Conservation (phyloP, 2,329 filamentous ascomycete species). For the Diplodia seriata region DNA sequence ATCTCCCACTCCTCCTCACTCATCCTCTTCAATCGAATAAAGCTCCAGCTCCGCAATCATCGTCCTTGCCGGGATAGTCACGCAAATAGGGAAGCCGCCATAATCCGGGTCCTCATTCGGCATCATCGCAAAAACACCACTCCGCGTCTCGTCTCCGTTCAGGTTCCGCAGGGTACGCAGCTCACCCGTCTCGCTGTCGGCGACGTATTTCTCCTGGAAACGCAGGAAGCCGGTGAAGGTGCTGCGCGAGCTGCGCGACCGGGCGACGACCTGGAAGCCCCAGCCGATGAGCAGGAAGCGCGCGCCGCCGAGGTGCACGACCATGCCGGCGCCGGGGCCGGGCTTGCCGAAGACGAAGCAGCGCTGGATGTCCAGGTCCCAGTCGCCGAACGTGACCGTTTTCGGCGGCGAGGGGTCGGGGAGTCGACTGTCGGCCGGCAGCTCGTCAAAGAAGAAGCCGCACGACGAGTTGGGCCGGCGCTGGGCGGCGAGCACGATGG, state of each 20-base stretch:
- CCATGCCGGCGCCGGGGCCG: slow-evolving; percentile 52
- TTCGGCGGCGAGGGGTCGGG: slow-evolving; percentile 42
- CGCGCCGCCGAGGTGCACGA: slow-evolving; percentile 50
- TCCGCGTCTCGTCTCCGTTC: slow-evolving; percentile 50
- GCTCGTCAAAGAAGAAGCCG: slow-evolving; percentile 55
- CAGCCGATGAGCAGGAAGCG: slow-evolving; percentile 56
- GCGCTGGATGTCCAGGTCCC: slow-evolving; percentile 50
- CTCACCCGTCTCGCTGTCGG: slow-evolving; percentile 46
- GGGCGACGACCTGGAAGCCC: slow-evolving; percentile 51
- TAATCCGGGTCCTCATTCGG: slow-evolving; percentile 64
- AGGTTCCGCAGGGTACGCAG: slow-evolving; percentile 44
- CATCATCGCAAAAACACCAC: slow-evolving; percentile 61
- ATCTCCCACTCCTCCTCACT: too few relatives aligned
- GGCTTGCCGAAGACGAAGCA: slow-evolving; percentile 57
- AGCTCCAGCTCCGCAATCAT: slow-evolving; percentile 24
- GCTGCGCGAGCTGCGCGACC: slow-evolving; percentile 37
- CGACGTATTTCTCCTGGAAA: slow-evolving; percentile 52
- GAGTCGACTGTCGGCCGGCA: slow-evolving; percentile 37
- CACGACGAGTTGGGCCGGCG: slow-evolving; percentile 42
- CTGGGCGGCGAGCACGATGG: slow-evolving; percentile 52
- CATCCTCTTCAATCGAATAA: slow-evolving; percentile 12
- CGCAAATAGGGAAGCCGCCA: slow-evolving; percentile 62
- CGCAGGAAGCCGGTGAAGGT: slow-evolving; percentile 54
- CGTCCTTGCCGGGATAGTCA: slow-evolving; percentile 62
- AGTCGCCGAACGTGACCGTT: slow-evolving; percentile 46